phyloP scores from a whole-genome alignment of 2,329 filamentous ascomycete genomes.

The Botrytis paeoniae region DNA sequence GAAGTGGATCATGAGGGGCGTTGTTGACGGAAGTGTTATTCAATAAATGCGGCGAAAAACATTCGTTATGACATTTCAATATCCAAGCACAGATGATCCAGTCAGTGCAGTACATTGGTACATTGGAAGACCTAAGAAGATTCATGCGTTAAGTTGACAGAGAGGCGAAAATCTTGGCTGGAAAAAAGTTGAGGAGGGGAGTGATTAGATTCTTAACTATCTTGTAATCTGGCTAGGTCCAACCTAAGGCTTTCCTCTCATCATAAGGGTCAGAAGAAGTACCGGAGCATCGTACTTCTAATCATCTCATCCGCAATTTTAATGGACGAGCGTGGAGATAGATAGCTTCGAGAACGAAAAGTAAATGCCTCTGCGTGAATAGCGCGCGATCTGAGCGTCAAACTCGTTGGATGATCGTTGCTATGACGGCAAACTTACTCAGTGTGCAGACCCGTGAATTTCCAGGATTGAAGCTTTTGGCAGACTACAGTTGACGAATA shows the following conservation, averaged over 20 bases:
- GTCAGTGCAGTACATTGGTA: conserved; percentile 6
- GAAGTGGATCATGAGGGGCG: conserved; percentile 5
- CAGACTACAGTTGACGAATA: not conserved
- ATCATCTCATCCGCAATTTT: not conserved
- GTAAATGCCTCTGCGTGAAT: conserved; percentile 5
- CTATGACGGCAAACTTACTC: conserved; percentile 14
- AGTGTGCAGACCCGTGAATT: not conserved
- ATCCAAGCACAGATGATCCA: conserved; percentile 12
- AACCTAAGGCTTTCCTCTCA: not conserved
- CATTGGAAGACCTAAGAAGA: not conserved
- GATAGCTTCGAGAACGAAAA: conserved; percentile 10
- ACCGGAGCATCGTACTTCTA: not conserved
- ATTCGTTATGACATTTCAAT: not conserved
- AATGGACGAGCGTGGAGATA: not conserved
- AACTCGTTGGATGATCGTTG: not conserved
- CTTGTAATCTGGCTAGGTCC: not conserved
- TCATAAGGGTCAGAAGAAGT: not conserved
- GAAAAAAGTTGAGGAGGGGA: not conserved
- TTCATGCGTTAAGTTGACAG: conserved; percentile 5
- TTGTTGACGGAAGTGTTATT: not conserved
- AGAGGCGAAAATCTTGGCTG: not conserved
- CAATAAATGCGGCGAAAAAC: not conserved
- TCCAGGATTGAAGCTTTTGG: not conserved
- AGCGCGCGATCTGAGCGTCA: conserved; percentile 17
- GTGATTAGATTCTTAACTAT: not conserved